These are phyloP conservation scores for Rhodamnia argentea DNA, from an alignment of 345 rosid species.

Conservation along the genomic window DNA sequence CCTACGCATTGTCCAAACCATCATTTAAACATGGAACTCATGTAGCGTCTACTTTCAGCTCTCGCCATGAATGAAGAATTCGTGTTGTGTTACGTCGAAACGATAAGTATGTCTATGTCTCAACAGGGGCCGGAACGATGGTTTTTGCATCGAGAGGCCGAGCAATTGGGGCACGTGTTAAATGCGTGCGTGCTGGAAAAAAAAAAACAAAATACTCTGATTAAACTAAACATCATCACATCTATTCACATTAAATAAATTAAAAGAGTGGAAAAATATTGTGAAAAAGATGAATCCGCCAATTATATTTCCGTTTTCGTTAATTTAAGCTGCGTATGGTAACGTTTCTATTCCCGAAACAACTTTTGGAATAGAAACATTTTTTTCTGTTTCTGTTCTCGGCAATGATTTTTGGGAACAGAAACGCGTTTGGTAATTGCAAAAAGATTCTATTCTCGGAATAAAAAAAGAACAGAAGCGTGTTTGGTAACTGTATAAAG, in stretches of 20 bases:
- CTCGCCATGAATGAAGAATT: background rate
- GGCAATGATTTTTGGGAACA: too few species aligned
- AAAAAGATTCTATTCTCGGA: too few species aligned
- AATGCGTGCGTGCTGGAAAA: background rate
- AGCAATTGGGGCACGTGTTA: background rate
- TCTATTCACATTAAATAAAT: background rate
- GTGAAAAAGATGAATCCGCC: too few species aligned
- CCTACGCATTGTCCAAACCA: background rate
- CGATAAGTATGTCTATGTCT: background rate
- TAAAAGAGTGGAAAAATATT: background rate
- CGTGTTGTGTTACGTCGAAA: background rate
- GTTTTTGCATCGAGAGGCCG: background rate
- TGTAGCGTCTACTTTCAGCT: background rate
- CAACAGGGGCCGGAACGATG: rapidly evolving
- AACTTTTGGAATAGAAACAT: too few species aligned
- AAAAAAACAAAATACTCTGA: rapidly evolving
- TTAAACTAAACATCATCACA: background rate
- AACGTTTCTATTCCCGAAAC: too few species aligned
- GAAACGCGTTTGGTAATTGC: too few species aligned
- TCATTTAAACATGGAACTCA: background rate
- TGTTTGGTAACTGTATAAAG: too few species aligned
- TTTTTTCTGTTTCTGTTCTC: too few species aligned
- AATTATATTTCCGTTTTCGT: background rate
- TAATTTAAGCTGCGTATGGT: too few species aligned
- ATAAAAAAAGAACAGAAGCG: too few species aligned